phyloP scores from a whole-genome alignment of 306 rosid species.

The Inga leiocalycina region DNA sequence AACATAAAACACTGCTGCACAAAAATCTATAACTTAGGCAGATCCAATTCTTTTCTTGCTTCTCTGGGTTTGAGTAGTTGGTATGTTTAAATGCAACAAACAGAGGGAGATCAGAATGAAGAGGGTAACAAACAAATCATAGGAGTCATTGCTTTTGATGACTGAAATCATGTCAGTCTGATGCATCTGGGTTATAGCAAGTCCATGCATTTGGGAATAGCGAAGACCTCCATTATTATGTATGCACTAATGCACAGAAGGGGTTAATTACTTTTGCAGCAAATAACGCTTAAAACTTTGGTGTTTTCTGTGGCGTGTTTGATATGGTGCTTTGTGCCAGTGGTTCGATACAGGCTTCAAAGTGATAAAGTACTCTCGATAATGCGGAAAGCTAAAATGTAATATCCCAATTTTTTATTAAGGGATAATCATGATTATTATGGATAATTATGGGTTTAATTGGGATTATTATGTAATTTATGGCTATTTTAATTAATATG shows the following conservation, averaged over 20 bases:
- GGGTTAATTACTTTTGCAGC: slow-evolving; percentile 15
- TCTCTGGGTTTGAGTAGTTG: slow-evolving; percentile 4
- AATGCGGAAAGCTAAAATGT: slow-evolving; percentile 58
- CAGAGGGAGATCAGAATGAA: slow-evolving; percentile 10
- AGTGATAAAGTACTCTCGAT: slow-evolving; percentile 45
- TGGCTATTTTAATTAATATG: no score
- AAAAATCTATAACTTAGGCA: slow-evolving; percentile 1
- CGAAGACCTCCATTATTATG: slow-evolving; percentile 20
- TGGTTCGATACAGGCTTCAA: slow-evolving; percentile 27
- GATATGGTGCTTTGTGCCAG: slow-evolving; percentile 30
- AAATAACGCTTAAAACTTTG: slow-evolving; percentile 28
- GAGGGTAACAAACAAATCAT: background rate
- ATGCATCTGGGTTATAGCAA: slow-evolving; percentile 15
- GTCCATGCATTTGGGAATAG: slow-evolving; percentile 49
- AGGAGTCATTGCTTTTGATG: background rate
- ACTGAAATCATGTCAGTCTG: slow-evolving; percentile 22
- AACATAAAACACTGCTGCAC: background rate
- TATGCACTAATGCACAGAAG: background rate
- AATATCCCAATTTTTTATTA: no score
- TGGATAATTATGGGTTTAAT: no score
- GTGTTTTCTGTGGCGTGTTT: slow-evolving; percentile 43
- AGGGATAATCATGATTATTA: no score
- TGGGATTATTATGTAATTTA: no score
- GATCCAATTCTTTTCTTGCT: slow-evolving; percentile 8
- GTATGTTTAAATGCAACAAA: slow-evolving; percentile 19